These are phyloP conservation scores for Paramyrothecium sp. DNA, from an alignment of 2,329 filamentous ascomycete species.

Conservation along the genomic window DNA sequence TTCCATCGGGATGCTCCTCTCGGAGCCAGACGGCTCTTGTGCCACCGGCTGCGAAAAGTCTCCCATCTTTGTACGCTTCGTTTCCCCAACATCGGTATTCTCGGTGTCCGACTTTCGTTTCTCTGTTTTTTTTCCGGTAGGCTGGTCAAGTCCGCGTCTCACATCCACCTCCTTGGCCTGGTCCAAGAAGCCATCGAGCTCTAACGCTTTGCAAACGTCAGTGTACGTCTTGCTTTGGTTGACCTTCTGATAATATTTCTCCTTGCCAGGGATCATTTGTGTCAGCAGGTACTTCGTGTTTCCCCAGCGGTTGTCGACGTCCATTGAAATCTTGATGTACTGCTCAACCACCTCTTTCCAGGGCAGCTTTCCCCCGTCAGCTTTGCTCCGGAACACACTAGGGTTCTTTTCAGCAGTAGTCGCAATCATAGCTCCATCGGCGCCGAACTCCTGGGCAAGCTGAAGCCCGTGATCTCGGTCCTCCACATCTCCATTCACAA, in stretches of 20 bases:
- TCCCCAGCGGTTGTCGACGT: constrained; percentile 80
- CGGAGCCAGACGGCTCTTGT: not conserved
- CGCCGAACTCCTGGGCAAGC: constrained; percentile 76
- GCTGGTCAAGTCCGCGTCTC: constrained; percentile 57
- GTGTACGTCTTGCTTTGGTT: constrained; percentile 68
- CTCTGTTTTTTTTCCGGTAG: constrained; percentile 33
- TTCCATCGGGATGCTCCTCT: not conserved
- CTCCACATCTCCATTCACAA: constrained; percentile 93
- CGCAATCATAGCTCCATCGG: constrained; percentile 96
- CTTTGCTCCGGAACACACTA: constrained; percentile 73
- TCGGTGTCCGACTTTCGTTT: constrained; percentile 6
- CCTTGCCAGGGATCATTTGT: constrained; percentile 83
- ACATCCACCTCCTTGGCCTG: constrained; percentile 66
- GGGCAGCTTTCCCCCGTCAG: constrained; percentile 66
- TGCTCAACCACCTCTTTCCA: constrained; percentile 78
- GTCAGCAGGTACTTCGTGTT: constrained; percentile 92
- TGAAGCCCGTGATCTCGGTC: constrained; percentile 68
- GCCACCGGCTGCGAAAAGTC: not conserved
- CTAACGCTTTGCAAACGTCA: constrained; percentile 65
- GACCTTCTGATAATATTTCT: constrained; percentile 59
- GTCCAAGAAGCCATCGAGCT: constrained; percentile 60
- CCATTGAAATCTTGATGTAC: constrained; percentile 71
- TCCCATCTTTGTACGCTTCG: not conserved
- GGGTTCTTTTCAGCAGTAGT: constrained; percentile 89
- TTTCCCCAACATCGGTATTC: not conserved